Evolutionary conservation across 1,284 basidiomycete genomes (phyloP).

Genomic region (Apiotrichum gracile): DNA sequence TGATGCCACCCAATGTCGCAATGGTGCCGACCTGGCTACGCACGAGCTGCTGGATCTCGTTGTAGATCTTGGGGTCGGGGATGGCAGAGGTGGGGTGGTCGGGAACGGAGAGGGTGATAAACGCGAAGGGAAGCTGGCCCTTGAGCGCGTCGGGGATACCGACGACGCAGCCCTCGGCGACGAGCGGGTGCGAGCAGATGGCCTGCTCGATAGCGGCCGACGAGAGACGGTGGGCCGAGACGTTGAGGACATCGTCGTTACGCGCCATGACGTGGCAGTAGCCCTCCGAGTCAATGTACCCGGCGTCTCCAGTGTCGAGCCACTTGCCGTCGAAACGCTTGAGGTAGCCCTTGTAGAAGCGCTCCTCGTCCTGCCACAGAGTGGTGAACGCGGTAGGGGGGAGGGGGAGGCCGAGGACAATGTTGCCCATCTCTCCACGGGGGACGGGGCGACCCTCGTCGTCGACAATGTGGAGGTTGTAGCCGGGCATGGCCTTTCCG

Average conservation of each 20-base stretch:
- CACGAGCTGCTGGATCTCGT: conserved; percentile 78
- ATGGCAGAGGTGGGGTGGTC: conserved; percentile 52
- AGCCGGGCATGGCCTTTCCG: conserved; percentile 20
- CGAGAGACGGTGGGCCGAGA: conserved; percentile 87
- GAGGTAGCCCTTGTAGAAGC: conserved; percentile 88
- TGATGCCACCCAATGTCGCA: conserved; percentile 85
- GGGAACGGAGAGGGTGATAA: conserved; percentile 50
- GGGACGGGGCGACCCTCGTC: conserved; percentile 16
- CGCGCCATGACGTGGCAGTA: conserved; percentile 97
- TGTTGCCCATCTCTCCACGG: conserved; percentile 17
- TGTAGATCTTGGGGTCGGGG: conserved; percentile 56
- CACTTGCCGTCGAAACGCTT: conserved; percentile 44
- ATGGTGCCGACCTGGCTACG: conserved; percentile 89
- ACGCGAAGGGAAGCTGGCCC: conserved; percentile 54
- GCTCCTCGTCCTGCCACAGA: conserved; percentile 68
- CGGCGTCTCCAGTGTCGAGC: conserved; percentile 89
- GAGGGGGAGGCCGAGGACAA: conserved; percentile 71
- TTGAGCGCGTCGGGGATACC: conserved; percentile 79
- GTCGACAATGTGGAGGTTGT: conserved; percentile 20
- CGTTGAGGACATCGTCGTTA: conserved; percentile 62
- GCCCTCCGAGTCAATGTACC: conserved; percentile 82
- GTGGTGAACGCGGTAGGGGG: conserved; percentile 67
- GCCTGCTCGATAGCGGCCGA: conserved; percentile 95
- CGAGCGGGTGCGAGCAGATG: conserved; percentile 80
- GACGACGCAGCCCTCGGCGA: conserved; percentile 78